Conservation (phyloP, 371 early-diverging fungal genomes). For the Mucor irregularis region DNA sequence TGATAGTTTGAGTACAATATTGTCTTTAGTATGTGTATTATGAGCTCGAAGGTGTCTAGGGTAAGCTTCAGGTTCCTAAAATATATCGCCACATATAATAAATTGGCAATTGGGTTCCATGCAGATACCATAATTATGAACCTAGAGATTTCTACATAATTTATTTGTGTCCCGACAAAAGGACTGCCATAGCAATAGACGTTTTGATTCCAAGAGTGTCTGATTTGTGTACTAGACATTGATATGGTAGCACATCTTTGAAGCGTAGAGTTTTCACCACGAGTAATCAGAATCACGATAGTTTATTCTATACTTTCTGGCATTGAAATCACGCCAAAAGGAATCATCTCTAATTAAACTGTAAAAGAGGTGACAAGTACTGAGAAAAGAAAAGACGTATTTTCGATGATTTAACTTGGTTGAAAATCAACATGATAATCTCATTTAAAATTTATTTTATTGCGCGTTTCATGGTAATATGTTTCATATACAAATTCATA, state of each 20-base stretch:
- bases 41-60: not conserved
- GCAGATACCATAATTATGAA: slow-evolving; percentile 12
- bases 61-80: not conserved
- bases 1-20: slow-evolving; percentile 9
- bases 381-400: slow-evolving; percentile 4
- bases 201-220: not conserved
- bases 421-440: slow-evolving; percentile 7
- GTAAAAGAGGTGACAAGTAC: slow-evolving; percentile 2
- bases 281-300: slow-evolving; percentile 1
- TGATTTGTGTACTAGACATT: not conserved
- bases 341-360: not conserved
- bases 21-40: not conserved
- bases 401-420: slow-evolving; percentile 5
- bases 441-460: slow-evolving; percentile 6
- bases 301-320: slow-evolving; percentile 2
- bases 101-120: slow-evolving; percentile 5
- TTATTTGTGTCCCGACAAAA: not conserved
- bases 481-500: not conserved
- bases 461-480: too few relatives aligned
- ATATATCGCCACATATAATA: slow-evolving; percentile 9
- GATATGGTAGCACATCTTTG: slow-evolving; percentile 9
- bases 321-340: slow-evolving; percentile 12
- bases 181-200: slow-evolving; percentile 1
- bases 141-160: not conserved
- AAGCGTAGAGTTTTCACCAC: slow-evolving; percentile 9